phyloP scores from a whole-genome alignment of 2,329 filamentous ascomycete species.

The Colletotrichum horii region DNA sequence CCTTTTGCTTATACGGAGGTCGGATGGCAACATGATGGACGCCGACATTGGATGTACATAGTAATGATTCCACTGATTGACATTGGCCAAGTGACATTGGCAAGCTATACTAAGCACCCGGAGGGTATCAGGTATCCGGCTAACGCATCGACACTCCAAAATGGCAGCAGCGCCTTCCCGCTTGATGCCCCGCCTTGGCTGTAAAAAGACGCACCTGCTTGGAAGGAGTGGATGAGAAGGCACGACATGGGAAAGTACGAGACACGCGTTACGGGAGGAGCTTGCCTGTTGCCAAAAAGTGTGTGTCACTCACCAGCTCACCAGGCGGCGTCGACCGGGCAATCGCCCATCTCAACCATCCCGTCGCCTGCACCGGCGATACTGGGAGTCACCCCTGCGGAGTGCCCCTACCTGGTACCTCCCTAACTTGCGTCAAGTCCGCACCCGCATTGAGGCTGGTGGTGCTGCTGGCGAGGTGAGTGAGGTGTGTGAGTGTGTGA shows the following conservation, averaged over 20 bases:
- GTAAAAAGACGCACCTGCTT: slow-evolving; percentile 22
- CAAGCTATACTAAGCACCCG: neutral
- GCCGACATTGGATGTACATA: too few species aligned
- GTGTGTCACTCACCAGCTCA: slow-evolving; percentile 15
- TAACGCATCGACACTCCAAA: slow-evolving; percentile 1
- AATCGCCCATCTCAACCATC: neutral
- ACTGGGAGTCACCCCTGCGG: slow-evolving; percentile 7
- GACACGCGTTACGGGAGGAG: slow-evolving; percentile 1
- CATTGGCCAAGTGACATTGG: too few species aligned
- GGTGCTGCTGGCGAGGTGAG: too few species aligned
- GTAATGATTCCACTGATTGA: too few species aligned
- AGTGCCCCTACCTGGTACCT: slow-evolving; percentile 15
- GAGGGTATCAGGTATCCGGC: neutral
- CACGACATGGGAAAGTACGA: neutral
- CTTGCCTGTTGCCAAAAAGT: neutral
- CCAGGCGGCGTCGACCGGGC: slow-evolving; percentile 14
- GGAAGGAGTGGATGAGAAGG: slow-evolving; percentile 14
- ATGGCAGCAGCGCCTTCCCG: slow-evolving; percentile 1
- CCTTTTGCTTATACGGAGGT: neutral
- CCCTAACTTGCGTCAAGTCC: slow-evolving; percentile 12
- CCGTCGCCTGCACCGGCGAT: too few species aligned
- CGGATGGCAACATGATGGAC: neutral
- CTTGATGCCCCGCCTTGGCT: slow-evolving; percentile 11
- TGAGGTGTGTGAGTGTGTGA: too few species aligned
- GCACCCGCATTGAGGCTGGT: neutral